These are phyloP conservation scores for Penicillium macrosclerotiorum DNA, from an alignment of 495 filamentous ascomycete species.

Conservation along the genomic window DNA sequence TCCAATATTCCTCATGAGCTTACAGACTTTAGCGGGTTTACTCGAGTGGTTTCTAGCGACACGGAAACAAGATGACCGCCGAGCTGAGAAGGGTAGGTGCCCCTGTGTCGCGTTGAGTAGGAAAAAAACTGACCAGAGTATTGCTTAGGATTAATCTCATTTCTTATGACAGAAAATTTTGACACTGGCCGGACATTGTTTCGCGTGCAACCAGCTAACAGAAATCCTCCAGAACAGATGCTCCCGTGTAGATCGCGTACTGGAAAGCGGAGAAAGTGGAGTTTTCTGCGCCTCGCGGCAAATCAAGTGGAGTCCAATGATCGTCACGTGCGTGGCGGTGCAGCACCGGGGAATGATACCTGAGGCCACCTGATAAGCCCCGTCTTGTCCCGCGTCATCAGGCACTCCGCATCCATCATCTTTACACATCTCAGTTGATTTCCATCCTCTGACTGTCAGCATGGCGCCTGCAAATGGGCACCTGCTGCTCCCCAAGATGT, in stretches of 20 bases:
- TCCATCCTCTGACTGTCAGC: conserved; percentile 26
- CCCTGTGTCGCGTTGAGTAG: no score
- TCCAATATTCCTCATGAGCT: no score
- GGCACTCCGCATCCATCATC: conserved; percentile 24
- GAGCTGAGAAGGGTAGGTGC: neutral
- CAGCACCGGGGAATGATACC: conserved; percentile 21
- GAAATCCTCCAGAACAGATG: no score
- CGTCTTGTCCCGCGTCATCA: conserved; percentile 30
- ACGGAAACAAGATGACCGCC: no score
- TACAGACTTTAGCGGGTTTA: conserved; percentile 1
- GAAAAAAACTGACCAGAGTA: no score
- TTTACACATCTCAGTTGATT: conserved; percentile 2
- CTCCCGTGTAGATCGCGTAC: neutral
- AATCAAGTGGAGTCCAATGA: conserved; percentile 5
- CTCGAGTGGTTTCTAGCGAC: conserved; percentile 1
- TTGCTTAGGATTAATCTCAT: no score
- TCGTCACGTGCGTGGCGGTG: conserved; percentile 33
- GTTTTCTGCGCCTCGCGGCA: neutral
- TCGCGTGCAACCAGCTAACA: no score
- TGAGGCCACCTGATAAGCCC: conserved; percentile 19
- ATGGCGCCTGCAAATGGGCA: conserved; percentile 70
- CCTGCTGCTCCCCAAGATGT: conserved; percentile 67
- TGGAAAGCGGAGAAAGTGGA: neutral
- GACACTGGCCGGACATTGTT: no score
- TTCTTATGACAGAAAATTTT: no score